Conservation (phyloP, 257 asterid genomes). For the Plectranthus barbatus region DNA sequence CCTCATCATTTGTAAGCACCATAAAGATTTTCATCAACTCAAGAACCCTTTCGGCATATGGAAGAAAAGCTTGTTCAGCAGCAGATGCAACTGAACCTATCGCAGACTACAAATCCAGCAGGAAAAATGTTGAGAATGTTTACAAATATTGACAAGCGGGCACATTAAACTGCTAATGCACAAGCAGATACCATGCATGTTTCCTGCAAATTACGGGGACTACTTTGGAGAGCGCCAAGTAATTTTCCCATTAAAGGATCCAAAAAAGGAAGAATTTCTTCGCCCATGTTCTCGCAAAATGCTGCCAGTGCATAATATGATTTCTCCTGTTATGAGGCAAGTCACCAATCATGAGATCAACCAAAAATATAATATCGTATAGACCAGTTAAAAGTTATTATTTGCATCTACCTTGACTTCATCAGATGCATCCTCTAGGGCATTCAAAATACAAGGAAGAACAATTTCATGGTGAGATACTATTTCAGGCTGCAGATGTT, state of each 20-base stretch:
- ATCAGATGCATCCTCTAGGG: slow-evolving; percentile 91
- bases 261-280: slow-evolving; percentile 87
- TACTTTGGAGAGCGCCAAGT: slow-evolving; percentile 71
- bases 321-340: slow-evolving; percentile 59
- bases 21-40: slow-evolving; percentile 89
- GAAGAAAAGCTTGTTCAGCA: slow-evolving; percentile 88
- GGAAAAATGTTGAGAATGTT: slow-evolving; percentile 15
- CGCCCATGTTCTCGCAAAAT: slow-evolving; percentile 98
- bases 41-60: slow-evolving; percentile 90
- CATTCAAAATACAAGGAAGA: slow-evolving; percentile 87
- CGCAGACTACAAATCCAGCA: slow-evolving; percentile 67
- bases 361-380: slow-evolving; percentile 6
- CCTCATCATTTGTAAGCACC: slow-evolving; percentile 96
- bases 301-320: slow-evolving; percentile 98
- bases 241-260: slow-evolving; percentile 88
- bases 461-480: slow-evolving; percentile 79
- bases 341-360: neutral
- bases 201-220: slow-evolving; percentile 86
- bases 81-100: slow-evolving; percentile 99
- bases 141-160: neutral
- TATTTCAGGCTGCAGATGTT: slow-evolving; percentile 94
- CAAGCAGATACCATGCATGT: slow-evolving; percentile 75
- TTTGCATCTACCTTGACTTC: slow-evolving; percentile 75
- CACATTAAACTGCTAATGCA: slow-evolving; percentile 9
- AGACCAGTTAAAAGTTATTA: neutral